phyloP scores from a whole-genome alignment of 495 filamentous ascomycete genomes.

The Penicillium longicatenatum region DNA sequence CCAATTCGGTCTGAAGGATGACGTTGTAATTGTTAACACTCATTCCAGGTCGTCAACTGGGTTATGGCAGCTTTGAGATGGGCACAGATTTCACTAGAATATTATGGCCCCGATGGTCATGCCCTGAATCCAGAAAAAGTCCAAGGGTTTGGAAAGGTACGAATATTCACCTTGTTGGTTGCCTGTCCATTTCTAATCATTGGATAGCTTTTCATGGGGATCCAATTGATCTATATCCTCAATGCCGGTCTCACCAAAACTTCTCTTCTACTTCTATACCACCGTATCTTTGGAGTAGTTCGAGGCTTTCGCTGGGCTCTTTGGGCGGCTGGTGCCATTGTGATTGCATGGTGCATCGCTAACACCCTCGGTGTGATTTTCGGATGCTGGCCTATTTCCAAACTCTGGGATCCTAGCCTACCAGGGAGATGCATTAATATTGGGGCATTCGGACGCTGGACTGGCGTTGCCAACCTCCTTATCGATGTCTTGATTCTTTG shows the following conservation, averaged over 20 bases:
- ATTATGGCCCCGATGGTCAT: slow-evolving; percentile 19
- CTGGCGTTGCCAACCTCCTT: slow-evolving; percentile 47
- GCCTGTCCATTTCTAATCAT: not conserved
- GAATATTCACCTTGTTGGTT: not conserved
- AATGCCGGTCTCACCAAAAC: slow-evolving; percentile 32
- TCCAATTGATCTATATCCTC: slow-evolving; percentile 29
- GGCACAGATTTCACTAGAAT: slow-evolving; percentile 20
- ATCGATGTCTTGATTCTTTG: slow-evolving; percentile 48
- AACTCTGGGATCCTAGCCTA: slow-evolving; percentile 24
- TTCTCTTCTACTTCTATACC: slow-evolving; percentile 46
- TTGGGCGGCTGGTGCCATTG: slow-evolving; percentile 34
- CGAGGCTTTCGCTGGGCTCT: slow-evolving; percentile 37
- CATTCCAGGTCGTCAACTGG: slow-evolving; percentile 25
- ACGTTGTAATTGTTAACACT: not conserved
- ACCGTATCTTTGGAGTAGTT: slow-evolving; percentile 42
- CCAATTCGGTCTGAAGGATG: no score
- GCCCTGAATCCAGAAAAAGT: slow-evolving; percentile 14
- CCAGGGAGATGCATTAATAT: slow-evolving; percentile 41
- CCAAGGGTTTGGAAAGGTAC: slow-evolving; percentile 27
- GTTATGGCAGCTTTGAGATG: slow-evolving; percentile 24
- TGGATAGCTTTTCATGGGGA: slow-evolving; percentile 27
- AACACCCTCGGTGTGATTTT: slow-evolving; percentile 20
- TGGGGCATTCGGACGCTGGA: slow-evolving; percentile 45
- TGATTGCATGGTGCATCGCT: slow-evolving; percentile 40
- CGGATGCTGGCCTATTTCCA: slow-evolving; percentile 27